Evolutionary conservation across 129 eudicot species (phyloP), one percentile per base, ranked within the genome.

Genomic region (sunflower (Helianthus annuus)): DNA sequence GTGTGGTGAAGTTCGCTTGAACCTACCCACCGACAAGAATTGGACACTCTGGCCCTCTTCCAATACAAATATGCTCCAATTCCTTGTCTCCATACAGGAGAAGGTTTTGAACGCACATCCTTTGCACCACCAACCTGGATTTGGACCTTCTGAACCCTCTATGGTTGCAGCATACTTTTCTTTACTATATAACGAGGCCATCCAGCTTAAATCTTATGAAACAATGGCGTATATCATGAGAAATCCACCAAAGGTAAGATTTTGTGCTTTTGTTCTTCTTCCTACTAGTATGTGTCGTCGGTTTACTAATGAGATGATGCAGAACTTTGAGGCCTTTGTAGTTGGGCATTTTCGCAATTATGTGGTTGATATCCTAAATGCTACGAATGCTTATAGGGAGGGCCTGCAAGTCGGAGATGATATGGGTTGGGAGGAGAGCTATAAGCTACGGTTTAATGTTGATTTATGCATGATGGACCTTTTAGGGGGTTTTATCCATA

Each of bases 11-110:
- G 19, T 69, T 53, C 10, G 11, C 27, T 15, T 16, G 17, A 51
- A n/a, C 7, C 49, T 54, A 10, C 32, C 32, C 32, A 27, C 3
- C 32, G 2, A 27, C 32, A 27, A 27, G 32, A 27, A 2, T 27
- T 27, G 2, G 14, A 3, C 2, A 7, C 17, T 39, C 7, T 16
- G 51, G 51, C 3, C 10, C 9, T 44, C n/a, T 64, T 2, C 1
- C 49, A 34, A 10, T 2, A 13, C 52, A 19, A 39, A 13, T 16
- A 7, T 64, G 34, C 14, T 16, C 34, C 32, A 64, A 1, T 12
- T 64, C 10, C n/a, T 64, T 27, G 13, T 64, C 49, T 64, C 29
- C 69, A 40, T 63, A 42, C 68, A 40, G 34, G 29, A 16, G 42
- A 14, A 0, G 4, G 2, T 64, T 64, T 24, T 57, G 64, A 64